These are phyloP conservation scores for Rhodotorula sp. DNA, from an alignment of 1,284 basidiomycete genomes.

Conservation along the genomic window DNA sequence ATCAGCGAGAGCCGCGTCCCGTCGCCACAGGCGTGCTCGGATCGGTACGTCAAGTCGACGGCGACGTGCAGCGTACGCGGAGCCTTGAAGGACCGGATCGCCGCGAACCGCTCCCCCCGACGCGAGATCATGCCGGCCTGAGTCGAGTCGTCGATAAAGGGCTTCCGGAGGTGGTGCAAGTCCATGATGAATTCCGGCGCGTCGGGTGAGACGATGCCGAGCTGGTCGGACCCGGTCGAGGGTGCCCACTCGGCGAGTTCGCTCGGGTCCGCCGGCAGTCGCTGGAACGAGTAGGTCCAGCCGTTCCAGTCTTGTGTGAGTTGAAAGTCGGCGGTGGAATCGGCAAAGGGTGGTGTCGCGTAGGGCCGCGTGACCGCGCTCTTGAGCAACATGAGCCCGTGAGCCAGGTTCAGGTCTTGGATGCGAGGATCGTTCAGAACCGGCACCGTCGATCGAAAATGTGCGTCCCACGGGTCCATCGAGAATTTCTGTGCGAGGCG, in stretches of 20 bases:
- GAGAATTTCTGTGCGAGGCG: slow-evolving; percentile 38
- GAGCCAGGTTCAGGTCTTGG: slow-evolving; percentile 33
- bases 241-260: slow-evolving; percentile 1
- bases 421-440: slow-evolving; percentile 35
- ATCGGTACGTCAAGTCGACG: slow-evolving; percentile 23
- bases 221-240: slow-evolving; percentile 2
- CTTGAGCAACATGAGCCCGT: slow-evolving; percentile 36
- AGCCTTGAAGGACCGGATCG: slow-evolving; percentile 29
- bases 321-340: slow-evolving; percentile 35
- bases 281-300: slow-evolving; percentile 39
- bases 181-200: slow-evolving; percentile 18
- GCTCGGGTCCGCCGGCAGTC: not conserved
- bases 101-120: slow-evolving; percentile 24
- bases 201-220: slow-evolving; percentile 9
- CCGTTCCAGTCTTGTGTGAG: slow-evolving; percentile 38
- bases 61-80: slow-evolving; percentile 30
- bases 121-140: slow-evolving; percentile 24
- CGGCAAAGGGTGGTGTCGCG: slow-evolving; percentile 17
- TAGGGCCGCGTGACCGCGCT: slow-evolving; percentile 12
- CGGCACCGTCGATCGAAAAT: slow-evolving; percentile 33
- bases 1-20: slow-evolving; percentile 27
- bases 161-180: slow-evolving; percentile 10
- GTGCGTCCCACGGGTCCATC: slow-evolving; percentile 40
- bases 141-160: slow-evolving; percentile 17
- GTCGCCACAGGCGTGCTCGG: slow-evolving; percentile 37